phyloP scores from a whole-genome alignment of 257 asterid genomes.

The Fraxinus pennsylvanica region DNA sequence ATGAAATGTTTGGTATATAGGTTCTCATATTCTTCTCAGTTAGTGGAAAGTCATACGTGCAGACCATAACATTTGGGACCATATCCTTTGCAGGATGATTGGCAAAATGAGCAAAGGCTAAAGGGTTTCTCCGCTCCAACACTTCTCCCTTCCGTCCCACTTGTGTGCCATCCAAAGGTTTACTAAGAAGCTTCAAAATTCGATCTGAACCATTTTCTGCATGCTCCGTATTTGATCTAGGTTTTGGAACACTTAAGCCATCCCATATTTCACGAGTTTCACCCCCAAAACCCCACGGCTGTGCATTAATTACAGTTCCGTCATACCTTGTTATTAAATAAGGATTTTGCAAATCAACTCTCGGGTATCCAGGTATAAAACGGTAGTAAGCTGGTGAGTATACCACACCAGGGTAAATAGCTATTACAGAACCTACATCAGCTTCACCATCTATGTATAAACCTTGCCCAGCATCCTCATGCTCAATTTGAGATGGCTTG shows the following conservation, averaged over 20 bases:
- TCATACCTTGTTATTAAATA: constrained; percentile 88
- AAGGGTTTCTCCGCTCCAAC: constrained; percentile 83
- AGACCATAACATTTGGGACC: constrained; percentile 80
- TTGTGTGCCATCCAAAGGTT: constrained; percentile 57
- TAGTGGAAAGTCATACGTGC: constrained; percentile 79
- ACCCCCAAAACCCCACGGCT: constrained; percentile 94
- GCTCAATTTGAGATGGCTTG: constrained; percentile 75
- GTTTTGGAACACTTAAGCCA: constrained; percentile 34
- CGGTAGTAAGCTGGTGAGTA: constrained; percentile 80
- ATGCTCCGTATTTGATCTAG: constrained; percentile 27
- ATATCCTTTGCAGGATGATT: constrained; percentile 74
- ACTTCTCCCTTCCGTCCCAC: constrained; percentile 45
- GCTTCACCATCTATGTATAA: constrained; percentile 83
- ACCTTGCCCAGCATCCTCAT: constrained; percentile 86
- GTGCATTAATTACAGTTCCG: constrained; percentile 81
- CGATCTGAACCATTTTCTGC: constrained; percentile 60
- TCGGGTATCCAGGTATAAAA: constrained; percentile 86
- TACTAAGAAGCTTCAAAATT: constrained; percentile 76
- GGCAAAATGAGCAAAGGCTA: constrained; percentile 86
- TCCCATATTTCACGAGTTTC: constrained; percentile 74
- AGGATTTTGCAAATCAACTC: constrained; percentile 75
- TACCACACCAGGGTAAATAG: constrained; percentile 83
- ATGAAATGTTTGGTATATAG: constrained; percentile 76
- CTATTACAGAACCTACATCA: constrained; percentile 70
- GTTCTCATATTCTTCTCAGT: constrained; percentile 64